Evolutionary conservation across 768 basidiomycete genomes (phyloP).

Genomic region (Termitomyces sp.): DNA sequence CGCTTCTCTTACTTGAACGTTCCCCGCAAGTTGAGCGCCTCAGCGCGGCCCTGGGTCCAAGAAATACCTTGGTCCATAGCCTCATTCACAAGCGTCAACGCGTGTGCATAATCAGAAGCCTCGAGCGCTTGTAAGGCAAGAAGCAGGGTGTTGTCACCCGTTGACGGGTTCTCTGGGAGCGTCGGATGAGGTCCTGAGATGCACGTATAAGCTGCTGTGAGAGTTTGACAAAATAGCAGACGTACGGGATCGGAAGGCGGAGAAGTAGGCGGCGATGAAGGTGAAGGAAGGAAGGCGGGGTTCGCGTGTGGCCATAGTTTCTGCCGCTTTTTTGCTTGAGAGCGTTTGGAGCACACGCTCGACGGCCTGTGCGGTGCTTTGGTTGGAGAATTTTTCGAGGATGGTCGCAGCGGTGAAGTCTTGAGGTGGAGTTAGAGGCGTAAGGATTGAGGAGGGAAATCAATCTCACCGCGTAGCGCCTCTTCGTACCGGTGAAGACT

Average conservation of each 20-base stretch:
- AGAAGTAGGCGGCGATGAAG: constrained; percentile 94
- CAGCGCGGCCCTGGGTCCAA: constrained; percentile 70
- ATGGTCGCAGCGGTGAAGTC: constrained; percentile 98
- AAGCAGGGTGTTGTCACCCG: constrained; percentile 81
- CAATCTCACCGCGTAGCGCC: constrained; percentile 69
- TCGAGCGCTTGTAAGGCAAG: constrained; percentile 81
- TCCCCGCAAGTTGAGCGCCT: constrained; percentile 89
- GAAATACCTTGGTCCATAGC: constrained; percentile 86
- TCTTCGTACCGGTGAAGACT: constrained; percentile 71
- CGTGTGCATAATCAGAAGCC: constrained; percentile 82
- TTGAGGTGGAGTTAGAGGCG: constrained; percentile 24
- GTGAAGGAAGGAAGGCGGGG: constrained; percentile 84
- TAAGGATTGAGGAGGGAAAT: neutral
- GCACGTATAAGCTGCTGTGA: constrained; percentile 1
- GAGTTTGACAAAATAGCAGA: neutral
- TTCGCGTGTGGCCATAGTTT: constrained; percentile 71
- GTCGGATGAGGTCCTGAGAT: constrained; percentile 59
- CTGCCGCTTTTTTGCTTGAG: constrained; percentile 66
- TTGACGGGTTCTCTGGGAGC: constrained; percentile 71
- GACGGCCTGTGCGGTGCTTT: constrained; percentile 72
- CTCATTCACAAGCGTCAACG: constrained; percentile 78
- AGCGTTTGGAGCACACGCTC: constrained; percentile 92
- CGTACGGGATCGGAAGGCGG: constrained; percentile 90
- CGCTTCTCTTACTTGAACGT: constrained; percentile 80
- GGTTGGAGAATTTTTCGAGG: constrained; percentile 88